Evolutionary conservation across 2,329 filamentous ascomycete species (phyloP), one percentile per base, ranked within the genome.

Genomic region (Diplocarpon rosae): DNA sequence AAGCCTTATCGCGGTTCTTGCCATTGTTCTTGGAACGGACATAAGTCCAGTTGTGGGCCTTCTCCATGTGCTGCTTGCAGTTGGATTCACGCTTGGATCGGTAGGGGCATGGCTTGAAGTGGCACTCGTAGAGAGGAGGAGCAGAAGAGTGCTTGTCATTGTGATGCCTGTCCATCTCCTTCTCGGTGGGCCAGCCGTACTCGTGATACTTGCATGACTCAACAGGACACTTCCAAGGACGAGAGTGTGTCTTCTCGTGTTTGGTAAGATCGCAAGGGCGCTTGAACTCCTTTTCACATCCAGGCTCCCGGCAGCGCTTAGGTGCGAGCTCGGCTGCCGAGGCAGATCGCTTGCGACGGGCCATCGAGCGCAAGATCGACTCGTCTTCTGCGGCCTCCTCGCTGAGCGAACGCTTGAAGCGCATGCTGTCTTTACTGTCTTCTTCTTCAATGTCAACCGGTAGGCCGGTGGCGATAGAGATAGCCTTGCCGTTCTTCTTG

Each of bases 1-100:
- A 44, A 69, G 66, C 54, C 62, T 65, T 45, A 42, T 60, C 60
- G 35, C 56, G 57, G 43, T 60, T 60, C 67, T 83, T 85, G 62
- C 85, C 84, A 60, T 93, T 95, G 64, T 83, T 89, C 75, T 95
- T 95, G 48, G 87, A 90, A 52, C 90, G 84, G 44, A 89, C 75
- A 56, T 95, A 95, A n/a, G 73, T 72, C 83, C 86, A 95, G 47
- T 82, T 81, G 59, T 96, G 89, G 0, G 86, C 83, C 66, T 95
- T 95, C 69, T 96, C 90, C 89, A 95, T 95, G 67, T 96, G 89
- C 65, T 95, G 90, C 64, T 95, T 95, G 75, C 87, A 93, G 65
- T 96, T 96, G 51, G 85, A 92, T 68, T 95, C 85, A 47, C 89
- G 83, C 72, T 96, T 96, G 10, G 89, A 95, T 60, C 87, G 84